phyloP scores from a whole-genome alignment of 495 filamentous ascomycete genomes.

The Penicillium coprophilum region DNA sequence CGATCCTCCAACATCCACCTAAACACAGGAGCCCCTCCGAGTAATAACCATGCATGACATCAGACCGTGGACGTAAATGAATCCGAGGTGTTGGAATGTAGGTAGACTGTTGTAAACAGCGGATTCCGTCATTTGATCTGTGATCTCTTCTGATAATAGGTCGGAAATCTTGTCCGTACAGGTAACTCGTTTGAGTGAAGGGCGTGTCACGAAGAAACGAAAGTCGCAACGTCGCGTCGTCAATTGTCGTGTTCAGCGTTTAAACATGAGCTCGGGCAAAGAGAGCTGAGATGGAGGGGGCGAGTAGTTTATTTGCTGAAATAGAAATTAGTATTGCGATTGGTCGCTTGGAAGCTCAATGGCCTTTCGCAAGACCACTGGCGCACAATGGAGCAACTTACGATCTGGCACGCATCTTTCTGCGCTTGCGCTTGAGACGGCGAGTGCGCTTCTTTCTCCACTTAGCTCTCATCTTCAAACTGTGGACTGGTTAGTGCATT shows the following conservation, averaged over 20 bases:
- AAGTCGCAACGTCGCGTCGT: slow-evolving; percentile 42
- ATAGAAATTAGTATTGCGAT: slow-evolving; percentile 28
- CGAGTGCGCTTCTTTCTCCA: slow-evolving; percentile 99
- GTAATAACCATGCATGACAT: slow-evolving; percentile 25
- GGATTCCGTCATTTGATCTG: slow-evolving; percentile 34
- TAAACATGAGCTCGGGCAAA: slow-evolving; percentile 44
- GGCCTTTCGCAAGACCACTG: slow-evolving; percentile 10
- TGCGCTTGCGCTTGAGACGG: slow-evolving; percentile 97
- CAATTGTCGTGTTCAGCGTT: slow-evolving; percentile 48
- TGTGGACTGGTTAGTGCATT: slow-evolving; percentile 30
- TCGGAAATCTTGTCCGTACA: slow-evolving; percentile 28
- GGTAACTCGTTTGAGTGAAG: slow-evolving; percentile 30
- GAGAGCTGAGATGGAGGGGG: slow-evolving; percentile 60
- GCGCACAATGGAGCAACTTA: slow-evolving; percentile 45
- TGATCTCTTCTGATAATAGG: slow-evolving; percentile 26
- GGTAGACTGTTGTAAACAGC: slow-evolving; percentile 32
- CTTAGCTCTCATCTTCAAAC: slow-evolving; percentile 93
- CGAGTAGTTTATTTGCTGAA: slow-evolving; percentile 72
- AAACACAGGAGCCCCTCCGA: slow-evolving; percentile 42
- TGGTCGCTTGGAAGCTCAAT: slow-evolving; percentile 1
- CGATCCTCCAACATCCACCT: slow-evolving; percentile 39
- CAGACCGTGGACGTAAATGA: slow-evolving; percentile 26
- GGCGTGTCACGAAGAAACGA: slow-evolving; percentile 36
- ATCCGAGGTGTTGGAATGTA: slow-evolving; percentile 33
- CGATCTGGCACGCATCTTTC: slow-evolving; percentile 96